A percentile compares a stretch with the other conserved stretches of the same genome.
Evolutionary conservation across 345 rosid genomes (phyloP).

Genomic region (Boechera stricta): DNA sequence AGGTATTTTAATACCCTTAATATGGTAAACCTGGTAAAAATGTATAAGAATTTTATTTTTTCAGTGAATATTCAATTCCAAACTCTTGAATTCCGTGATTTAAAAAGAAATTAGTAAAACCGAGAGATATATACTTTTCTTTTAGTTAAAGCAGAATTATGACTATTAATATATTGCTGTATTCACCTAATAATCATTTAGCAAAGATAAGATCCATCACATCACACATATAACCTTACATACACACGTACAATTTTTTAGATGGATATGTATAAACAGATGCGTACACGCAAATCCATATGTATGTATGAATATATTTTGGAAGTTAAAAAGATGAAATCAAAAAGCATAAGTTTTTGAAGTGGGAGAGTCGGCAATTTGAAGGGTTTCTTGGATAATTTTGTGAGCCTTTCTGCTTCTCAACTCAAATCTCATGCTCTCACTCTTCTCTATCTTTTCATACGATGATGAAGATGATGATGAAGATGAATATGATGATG

Average conservation of each 20-base stretch:
- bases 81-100: neutral
- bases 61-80: neutral
- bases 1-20: neutral
- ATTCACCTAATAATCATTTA: slow-evolving; percentile 10
- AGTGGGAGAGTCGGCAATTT: slow-evolving; percentile 78
- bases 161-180: neutral
- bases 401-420: slow-evolving; percentile 83
- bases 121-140: neutral
- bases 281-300: slow-evolving; percentile 27
- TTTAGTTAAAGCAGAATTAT: neutral
- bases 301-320: slow-evolving; percentile 24
- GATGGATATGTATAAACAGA: slow-evolving; percentile 27
- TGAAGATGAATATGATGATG: slow-evolving; percentile 19
- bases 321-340: slow-evolving; percentile 30
- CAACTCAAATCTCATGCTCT: slow-evolving; percentile 91
- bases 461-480: slow-evolving; percentile 46
- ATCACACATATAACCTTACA: slow-evolving; percentile 33
- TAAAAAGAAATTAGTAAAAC: neutral
- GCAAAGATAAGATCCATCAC: slow-evolving; percentile 33
- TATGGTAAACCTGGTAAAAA: neutral
- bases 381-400: slow-evolving; percentile 71
- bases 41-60: neutral
- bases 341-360: slow-evolving; percentile 61
- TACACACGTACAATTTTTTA: neutral
- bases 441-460: slow-evolving; percentile 89